Conservation (phyloP, 441 rosid species). For the Lagerstroemia fauriei region DNA sequence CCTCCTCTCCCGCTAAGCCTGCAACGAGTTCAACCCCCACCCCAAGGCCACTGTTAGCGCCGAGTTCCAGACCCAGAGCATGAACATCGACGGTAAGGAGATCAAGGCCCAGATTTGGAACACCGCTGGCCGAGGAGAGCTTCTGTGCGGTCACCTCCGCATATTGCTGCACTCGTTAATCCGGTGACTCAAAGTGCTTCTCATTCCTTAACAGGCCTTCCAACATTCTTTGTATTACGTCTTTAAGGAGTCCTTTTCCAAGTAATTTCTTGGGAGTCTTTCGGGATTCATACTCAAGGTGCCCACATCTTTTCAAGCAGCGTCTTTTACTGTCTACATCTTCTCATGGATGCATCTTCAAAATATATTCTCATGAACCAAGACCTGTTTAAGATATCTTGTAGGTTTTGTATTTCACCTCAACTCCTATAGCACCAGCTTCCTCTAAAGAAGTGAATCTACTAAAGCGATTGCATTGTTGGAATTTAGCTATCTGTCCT, state of each 20-base stretch:
- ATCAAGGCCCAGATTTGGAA: constrained; percentile 77
- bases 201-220: no score
- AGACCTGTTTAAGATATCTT: not conserved
- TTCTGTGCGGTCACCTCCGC: constrained; percentile 72
- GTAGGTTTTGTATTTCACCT: not conserved
- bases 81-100: constrained; percentile 59
- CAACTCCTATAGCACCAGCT: not conserved
- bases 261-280: not conserved
- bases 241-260: not conserved
- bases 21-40: constrained; percentile 65
- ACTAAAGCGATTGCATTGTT: no score
- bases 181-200: not conserved
- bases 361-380: not conserved
- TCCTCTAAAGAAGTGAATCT: not conserved
- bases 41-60: constrained; percentile 66
- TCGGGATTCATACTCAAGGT: no score
- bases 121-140: constrained; percentile 67
- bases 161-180: constrained; percentile 17
- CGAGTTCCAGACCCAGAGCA: constrained; percentile 71
- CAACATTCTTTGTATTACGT: no score
- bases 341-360: not conserved
- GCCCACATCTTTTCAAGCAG: no score
- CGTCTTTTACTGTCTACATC: not conserved
- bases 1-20: constrained; percentile 61
- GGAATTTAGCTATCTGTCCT: no score